Base-by-base conservation (phyloP, 805 yeast genomes). In the Yamadazyma tumulicola region DNA sequence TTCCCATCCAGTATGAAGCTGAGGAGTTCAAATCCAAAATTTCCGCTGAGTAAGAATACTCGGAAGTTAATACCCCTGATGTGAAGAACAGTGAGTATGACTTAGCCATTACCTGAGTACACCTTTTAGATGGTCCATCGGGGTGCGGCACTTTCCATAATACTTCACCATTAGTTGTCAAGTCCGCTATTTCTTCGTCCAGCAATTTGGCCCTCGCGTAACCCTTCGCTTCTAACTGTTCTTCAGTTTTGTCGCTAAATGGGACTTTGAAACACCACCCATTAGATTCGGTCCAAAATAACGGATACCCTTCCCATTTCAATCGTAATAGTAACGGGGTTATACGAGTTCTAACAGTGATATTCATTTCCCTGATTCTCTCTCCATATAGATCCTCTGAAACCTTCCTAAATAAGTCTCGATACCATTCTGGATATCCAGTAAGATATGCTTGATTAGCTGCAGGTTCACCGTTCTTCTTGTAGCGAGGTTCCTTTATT, bases 361-460 rank as follows among this genome's bases (percentile, higher is more conserved):
- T 58, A 23, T 68, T 75, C 49, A 86, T 69, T 14, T 63, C 69
- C 10, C 55, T 39, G 3, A 61, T 55, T 14, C 41, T 49, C 4
- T 61, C 61, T 64, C 31, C 78, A 5, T 32, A 30, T 2, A 31
- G 5, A 26, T 35, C 38, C 8, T 18, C 18, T 46, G 10, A 43
- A n/a, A 43, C 29, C 10, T 64, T 56, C 27, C 62, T 67, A 41
- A 67, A 61, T 23, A 76, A 51, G 17, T 77, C 79, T 40, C 83
- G 75, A 56, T 85, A 94, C 99, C 99, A 93, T 45, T 82, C 82
- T 0, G 99, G 99, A 48, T 72, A 86, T 0, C 96, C 97, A 0
- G 95, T 94, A 30, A 86, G 52, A 47, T 76, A 87, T 1, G 72
- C 70, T 55, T 86, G 95, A 17, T 74, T 77, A 35, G 85, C 84